Conservation (phyloP, 2,329 filamentous ascomycete genomes). For the Curvularia sp. region DNA sequence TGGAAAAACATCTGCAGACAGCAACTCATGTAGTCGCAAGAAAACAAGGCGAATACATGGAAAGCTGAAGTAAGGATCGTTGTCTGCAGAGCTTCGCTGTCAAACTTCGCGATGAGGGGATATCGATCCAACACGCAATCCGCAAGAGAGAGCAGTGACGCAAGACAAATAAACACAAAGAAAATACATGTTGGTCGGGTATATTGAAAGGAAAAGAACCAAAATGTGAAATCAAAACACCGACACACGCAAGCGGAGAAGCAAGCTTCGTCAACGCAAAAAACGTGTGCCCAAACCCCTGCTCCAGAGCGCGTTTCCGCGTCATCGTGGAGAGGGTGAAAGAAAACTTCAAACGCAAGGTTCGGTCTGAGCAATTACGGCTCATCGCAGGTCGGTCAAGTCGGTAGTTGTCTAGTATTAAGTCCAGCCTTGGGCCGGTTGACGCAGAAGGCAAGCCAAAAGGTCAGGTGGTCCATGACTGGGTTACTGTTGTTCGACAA, state of each 20-base stretch:
- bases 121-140: conserved; percentile 46
- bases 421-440: conserved; percentile 36
- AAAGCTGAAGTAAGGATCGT: neutral
- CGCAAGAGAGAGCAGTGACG: conserved; percentile 49
- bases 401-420: conserved; percentile 24
- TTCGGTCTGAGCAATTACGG: conserved; percentile 55
- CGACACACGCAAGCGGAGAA: conserved; percentile 45
- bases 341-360: conserved; percentile 48
- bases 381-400: conserved; percentile 47
- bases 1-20: conserved; percentile 23
- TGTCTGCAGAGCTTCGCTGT: conserved; percentile 20
- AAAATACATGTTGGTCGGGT: conserved; percentile 36
- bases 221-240: conserved; percentile 46
- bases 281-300: conserved; percentile 32
- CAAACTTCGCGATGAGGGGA: conserved; percentile 42
- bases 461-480: conserved; percentile 53
- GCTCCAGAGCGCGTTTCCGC: conserved; percentile 49
- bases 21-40: conserved; percentile 8
- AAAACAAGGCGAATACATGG: conserved; percentile 7
- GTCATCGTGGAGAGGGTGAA: conserved; percentile 39
- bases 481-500: conserved; percentile 12
- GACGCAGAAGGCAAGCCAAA: conserved; percentile 55
- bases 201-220: conserved; percentile 21
- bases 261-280: conserved; percentile 51
- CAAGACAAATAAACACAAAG: conserved; percentile 46